Evolutionary conservation across 2,329 filamentous ascomycete species (phyloP).

Genomic region (Phaeomoniella chlamydospora): DNA sequence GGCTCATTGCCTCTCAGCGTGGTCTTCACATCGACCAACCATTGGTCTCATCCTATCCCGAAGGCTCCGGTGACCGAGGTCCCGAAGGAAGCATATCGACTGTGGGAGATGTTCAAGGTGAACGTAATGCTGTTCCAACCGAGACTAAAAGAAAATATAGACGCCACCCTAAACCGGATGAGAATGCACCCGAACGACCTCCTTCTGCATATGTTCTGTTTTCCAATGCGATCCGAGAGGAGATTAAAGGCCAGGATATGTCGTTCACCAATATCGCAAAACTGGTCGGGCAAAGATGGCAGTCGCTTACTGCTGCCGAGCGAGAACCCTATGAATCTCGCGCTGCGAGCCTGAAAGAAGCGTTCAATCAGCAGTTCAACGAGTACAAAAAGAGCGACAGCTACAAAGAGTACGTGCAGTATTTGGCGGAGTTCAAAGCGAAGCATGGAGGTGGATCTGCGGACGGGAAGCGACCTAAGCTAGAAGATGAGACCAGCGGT

Average conservation of each 20-base stretch:
- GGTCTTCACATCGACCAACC: slow-evolving; percentile 21
- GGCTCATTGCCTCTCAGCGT: slow-evolving; percentile 62
- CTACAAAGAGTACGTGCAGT: slow-evolving; percentile 54
- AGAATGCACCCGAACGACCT: slow-evolving; percentile 65
- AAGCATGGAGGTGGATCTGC: slow-evolving; percentile 36
- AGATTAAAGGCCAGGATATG: slow-evolving; percentile 59
- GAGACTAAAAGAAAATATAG: slow-evolving; percentile 14
- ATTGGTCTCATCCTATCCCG: not conserved
- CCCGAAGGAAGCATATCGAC: slow-evolving; percentile 1
- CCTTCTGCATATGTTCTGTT: slow-evolving; percentile 77
- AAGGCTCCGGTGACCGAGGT: not conserved
- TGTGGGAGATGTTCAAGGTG: slow-evolving; percentile 1
- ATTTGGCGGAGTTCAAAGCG: slow-evolving; percentile 64
- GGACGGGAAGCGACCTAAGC: slow-evolving; percentile 28
- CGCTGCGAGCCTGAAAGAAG: slow-evolving; percentile 60
- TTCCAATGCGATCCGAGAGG: slow-evolving; percentile 62
- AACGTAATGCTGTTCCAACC: slow-evolving; percentile 4
- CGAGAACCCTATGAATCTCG: slow-evolving; percentile 61
- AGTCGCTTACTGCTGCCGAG: slow-evolving; percentile 49
- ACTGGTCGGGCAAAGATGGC: slow-evolving; percentile 69
- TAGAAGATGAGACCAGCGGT: slow-evolving; percentile 20
- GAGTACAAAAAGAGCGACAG: slow-evolving; percentile 66
- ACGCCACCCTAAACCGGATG: slow-evolving; percentile 45
- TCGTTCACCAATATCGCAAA: slow-evolving; percentile 77
- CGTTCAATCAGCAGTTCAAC: slow-evolving; percentile 55